Evolutionary conservation across 345 rosid species (phyloP).

Genomic region (Linum usitatissimum): DNA sequence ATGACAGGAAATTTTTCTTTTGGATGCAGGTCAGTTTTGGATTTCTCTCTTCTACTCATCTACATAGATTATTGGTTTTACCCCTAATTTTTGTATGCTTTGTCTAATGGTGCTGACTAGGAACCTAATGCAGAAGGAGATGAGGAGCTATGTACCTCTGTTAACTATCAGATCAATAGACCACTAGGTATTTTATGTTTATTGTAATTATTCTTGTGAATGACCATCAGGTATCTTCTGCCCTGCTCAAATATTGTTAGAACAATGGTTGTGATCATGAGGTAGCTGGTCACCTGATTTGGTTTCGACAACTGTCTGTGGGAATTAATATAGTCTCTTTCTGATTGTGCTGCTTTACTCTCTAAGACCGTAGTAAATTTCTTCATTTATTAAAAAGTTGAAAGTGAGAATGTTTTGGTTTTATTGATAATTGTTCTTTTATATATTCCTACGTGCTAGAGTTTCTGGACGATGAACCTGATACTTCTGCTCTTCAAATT

Average conservation of each 20-base stretch:
- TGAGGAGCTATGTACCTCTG: slow-evolving; percentile 47
- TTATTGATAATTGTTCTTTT: too few species aligned
- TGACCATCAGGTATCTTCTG: background rate
- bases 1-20: slow-evolving; percentile 76
- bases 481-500: slow-evolving; percentile 45
- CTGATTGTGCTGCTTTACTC: background rate
- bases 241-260: background rate
- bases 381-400: too few species aligned
- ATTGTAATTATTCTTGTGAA: background rate
- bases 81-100: slow-evolving; percentile 6
- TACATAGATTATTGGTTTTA: background rate
- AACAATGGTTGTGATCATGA: background rate
- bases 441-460: slow-evolving; percentile 25
- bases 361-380: background rate
- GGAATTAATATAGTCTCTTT: background rate
- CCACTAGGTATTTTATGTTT: slow-evolving; percentile 47
- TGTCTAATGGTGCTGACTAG: slow-evolving; percentile 23
- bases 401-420: background rate
- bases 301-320: slow-evolving; percentile 10
- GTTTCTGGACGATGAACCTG: slow-evolving; percentile 49
- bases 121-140: slow-evolving; percentile 79
- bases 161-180: slow-evolving; percentile 58
- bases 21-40: slow-evolving; percentile 75
- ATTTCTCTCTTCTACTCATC: background rate
- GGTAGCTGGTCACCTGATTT: background rate